Base-by-base conservation (phyloP, 2,329 filamentous ascomycete species). In the Coniella lustricola region DNA sequence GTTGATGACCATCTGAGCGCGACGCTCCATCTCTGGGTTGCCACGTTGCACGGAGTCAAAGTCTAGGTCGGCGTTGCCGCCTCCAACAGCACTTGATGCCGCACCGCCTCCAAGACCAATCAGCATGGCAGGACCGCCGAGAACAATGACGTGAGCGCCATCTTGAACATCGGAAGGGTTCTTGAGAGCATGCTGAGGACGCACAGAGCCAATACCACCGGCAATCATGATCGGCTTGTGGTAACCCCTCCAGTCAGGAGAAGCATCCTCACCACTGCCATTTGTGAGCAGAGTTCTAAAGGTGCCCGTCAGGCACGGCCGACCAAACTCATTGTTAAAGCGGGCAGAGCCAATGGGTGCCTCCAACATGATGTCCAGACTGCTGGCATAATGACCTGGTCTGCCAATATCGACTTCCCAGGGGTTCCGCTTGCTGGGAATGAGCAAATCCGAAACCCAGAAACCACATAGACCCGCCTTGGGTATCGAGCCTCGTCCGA, bases 211-310 rank as follows among this genome's bases (percentile, higher is more conserved):
- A 32, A 97, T 81, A 62, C 93, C 93, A 62, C 93, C 93, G 54
- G 93, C 93, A 69, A 98, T 89, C 88, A 96, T 95, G 65, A 95
- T 96, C 9, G 93, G 93, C 72, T 98, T 98, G 69, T 97, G 93
- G 64, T 95, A 98, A 20, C 93, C 93, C 57, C 91, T 79, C 61
- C 88, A 78, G 57, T 95, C 89, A 17, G 75, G 75, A 16, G 62
- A 57, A 3, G 64, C 64, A 42, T 74, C 70, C 33, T 68, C 65
- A 52, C 77, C 72, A 35, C 78, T 79, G 48, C 86, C 75, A 49
- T 82, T 76, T 37, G 84, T 86, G 25, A 94, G 80, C 33, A 98
- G 76, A 1, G 93, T 98, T 52, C 91, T 79, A 74, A 98, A 98
- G 62, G 90, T 91, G 18, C 93, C 93, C 3, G 85, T 79, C 12